phyloP scores from a whole-genome alignment of 202 grass and related monocot species.

The Carex sylvatica region DNA sequence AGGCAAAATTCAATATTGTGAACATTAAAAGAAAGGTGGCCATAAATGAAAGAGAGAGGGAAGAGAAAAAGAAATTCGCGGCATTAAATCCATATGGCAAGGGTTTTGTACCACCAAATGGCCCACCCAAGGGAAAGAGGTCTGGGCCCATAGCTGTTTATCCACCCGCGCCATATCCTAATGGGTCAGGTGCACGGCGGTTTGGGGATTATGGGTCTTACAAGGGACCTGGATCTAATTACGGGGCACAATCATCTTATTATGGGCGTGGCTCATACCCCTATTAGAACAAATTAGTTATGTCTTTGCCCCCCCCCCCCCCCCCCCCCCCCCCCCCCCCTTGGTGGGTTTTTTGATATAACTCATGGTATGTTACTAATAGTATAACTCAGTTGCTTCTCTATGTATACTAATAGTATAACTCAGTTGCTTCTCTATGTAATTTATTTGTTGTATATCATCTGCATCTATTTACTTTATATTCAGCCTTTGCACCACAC shows the following conservation, averaged over 20 bases:
- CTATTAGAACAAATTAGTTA: conserved; percentile 2
- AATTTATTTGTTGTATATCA: neutral
- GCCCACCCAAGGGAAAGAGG: neutral
- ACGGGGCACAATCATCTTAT: neutral
- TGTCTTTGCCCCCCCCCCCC: neutral
- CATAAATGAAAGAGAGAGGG: conserved; percentile 52
- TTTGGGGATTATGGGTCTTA: neutral
- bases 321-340: neutral
- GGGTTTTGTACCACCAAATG: conserved; percentile 17
- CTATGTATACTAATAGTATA: neutral
- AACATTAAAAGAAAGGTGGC: conserved; percentile 46
- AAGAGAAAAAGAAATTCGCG: conserved; percentile 47
- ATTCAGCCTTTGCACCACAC: neutral
- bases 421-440: neutral
- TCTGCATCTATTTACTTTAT: neutral
- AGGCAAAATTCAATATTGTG: conserved; percentile 44
- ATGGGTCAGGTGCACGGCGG: neutral
- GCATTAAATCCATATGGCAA: neutral
- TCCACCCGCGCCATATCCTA: neutral
- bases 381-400: neutral
- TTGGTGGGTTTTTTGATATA: neutral
- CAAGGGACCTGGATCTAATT: neutral
- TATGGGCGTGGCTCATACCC: conserved; percentile 9
- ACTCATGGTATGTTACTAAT: neutral
- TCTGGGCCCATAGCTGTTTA: neutral